Conservation (phyloP, 1,139 yeast genomes). For the Suhomyces coccinellae region DNA sequence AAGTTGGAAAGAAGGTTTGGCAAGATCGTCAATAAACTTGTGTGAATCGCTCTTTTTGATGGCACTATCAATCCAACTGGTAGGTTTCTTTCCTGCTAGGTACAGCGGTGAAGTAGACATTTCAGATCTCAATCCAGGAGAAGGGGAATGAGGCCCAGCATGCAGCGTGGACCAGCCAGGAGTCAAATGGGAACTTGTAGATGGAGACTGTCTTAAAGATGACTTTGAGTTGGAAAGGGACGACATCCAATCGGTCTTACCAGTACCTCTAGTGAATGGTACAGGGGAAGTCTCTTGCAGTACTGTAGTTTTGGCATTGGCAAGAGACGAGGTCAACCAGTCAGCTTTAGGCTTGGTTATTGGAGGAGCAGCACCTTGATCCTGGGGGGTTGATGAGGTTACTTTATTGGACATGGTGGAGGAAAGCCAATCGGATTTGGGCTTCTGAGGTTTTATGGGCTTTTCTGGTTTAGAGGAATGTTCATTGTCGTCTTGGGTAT, state of each 20-base stretch:
- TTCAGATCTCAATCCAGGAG: slow-evolving; percentile 1
- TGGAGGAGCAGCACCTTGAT: slow-evolving; percentile 7
- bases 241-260: slow-evolving; percentile 17
- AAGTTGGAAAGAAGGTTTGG: slow-evolving; percentile 16
- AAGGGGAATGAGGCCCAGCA: slow-evolving; percentile 5
- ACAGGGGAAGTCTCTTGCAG: slow-evolving; percentile 8
- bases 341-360: slow-evolving; percentile 16
- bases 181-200: slow-evolving; percentile 11
- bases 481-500: neutral
- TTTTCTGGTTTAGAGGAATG: slow-evolving; percentile 5
- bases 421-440: slow-evolving; percentile 3
- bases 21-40: slow-evolving; percentile 14
- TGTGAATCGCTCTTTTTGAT: slow-evolving; percentile 21
- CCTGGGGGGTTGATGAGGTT: slow-evolving; percentile 13
- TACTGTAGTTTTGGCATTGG: slow-evolving; percentile 15
- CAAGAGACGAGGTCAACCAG: slow-evolving; percentile 18
- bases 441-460: slow-evolving; percentile 14
- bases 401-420: slow-evolving; percentile 6
- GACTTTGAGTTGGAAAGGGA: slow-evolving; percentile 18
- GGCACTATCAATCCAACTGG: slow-evolving; percentile 25
- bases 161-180: slow-evolving; percentile 7
- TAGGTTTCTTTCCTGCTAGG: slow-evolving; percentile 16
- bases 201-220: slow-evolving; percentile 11
- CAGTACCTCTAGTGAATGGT: neutral
- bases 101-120: slow-evolving; percentile 8